phyloP scores from a whole-genome alignment of 2,329 filamentous ascomycete species.

The Penicillium sp. region DNA sequence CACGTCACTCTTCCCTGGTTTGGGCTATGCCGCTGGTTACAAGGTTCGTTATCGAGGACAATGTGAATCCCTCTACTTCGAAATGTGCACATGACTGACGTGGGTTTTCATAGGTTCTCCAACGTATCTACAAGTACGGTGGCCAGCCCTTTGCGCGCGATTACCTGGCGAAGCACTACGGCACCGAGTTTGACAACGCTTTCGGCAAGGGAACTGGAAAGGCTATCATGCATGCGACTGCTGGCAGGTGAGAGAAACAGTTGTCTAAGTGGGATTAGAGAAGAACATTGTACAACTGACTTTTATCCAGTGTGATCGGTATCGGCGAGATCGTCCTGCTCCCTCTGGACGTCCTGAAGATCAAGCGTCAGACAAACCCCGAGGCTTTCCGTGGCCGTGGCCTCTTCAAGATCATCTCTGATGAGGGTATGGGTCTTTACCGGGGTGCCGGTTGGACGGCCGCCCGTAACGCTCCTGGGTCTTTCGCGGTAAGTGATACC shows the following conservation, averaged over 20 bases:
- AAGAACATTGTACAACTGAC: constrained; percentile 7
- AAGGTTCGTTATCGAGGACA: constrained; percentile 57
- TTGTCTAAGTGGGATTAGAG: background rate
- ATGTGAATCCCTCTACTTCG: background rate
- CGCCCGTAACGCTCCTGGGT: constrained; percentile 92
- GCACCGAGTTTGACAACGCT: constrained; percentile 75
- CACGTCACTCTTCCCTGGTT: constrained; percentile 90
- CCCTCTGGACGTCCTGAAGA: constrained; percentile 95
- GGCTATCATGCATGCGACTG: constrained; percentile 95
- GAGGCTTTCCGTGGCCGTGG: constrained; percentile 95
- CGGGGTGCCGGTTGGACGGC: constrained; percentile 97
- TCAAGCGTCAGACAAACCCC: constrained; percentile 98
- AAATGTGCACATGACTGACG: too few relatives aligned
- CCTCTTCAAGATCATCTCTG: constrained; percentile 80
- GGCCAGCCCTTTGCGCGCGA: constrained; percentile 94
- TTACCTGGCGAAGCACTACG: constrained; percentile 76
- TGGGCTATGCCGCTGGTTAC: constrained; percentile 96
- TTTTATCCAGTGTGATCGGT: constrained; percentile 69
- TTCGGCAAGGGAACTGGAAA: constrained; percentile 98
- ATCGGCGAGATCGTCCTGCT: constrained; percentile 96
- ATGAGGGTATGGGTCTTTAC: constrained; percentile 95
- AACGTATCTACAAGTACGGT: constrained; percentile 98
- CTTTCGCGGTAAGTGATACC: constrained; percentile 74
- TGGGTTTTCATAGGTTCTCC: constrained; percentile 65
- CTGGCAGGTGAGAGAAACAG: constrained; percentile 66